Conservation (phyloP, 1,139 yeast genomes). For the Geotrichum australiense region DNA sequence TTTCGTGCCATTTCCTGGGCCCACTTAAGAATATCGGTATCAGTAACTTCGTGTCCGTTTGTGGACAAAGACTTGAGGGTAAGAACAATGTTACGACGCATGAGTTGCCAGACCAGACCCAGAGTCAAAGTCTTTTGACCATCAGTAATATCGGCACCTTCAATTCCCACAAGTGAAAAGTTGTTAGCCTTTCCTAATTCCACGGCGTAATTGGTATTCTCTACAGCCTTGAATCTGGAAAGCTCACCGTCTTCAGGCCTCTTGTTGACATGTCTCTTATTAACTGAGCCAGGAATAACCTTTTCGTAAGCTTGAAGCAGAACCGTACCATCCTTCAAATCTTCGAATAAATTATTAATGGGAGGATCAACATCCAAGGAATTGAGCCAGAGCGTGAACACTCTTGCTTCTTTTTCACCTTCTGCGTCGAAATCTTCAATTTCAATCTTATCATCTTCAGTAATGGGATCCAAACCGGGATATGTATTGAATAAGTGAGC, state of each 20-base stretch:
- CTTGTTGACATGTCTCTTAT: constrained; percentile 73
- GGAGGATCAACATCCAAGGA: constrained; percentile 95
- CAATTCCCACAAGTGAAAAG: constrained; percentile 94
- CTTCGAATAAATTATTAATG: constrained; percentile 85
- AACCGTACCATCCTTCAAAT: constrained; percentile 85
- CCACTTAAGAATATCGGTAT: constrained; percentile 86
- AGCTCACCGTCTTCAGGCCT: constrained; percentile 71
- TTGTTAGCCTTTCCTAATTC: constrained; percentile 89
- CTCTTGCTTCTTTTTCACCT: constrained; percentile 99
- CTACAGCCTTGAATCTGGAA: constrained; percentile 89
- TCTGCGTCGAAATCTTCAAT: constrained; percentile 92
- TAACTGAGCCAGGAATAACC: constrained; percentile 89
- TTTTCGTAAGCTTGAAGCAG: constrained; percentile 90
- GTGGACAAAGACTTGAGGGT: constrained; percentile 71
- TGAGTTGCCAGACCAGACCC: constrained; percentile 98
- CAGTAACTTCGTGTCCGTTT: constrained; percentile 68
- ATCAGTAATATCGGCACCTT: constrained; percentile 95
- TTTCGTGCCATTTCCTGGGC: constrained; percentile 77
- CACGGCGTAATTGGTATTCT: constrained; percentile 93
- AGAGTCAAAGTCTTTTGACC: constrained; percentile 84
- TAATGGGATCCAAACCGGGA: constrained; percentile 95
- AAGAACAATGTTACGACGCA: constrained; percentile 89
- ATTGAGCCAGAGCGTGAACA: constrained; percentile 93
- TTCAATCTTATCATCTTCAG: constrained; percentile 83
- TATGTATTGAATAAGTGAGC: constrained; percentile 94